Evolutionary conservation across 1,139 yeast species (phyloP), one percentile per base, ranked within the genome.

Genomic region (Yamadazyma spencermartinsiae): DNA sequence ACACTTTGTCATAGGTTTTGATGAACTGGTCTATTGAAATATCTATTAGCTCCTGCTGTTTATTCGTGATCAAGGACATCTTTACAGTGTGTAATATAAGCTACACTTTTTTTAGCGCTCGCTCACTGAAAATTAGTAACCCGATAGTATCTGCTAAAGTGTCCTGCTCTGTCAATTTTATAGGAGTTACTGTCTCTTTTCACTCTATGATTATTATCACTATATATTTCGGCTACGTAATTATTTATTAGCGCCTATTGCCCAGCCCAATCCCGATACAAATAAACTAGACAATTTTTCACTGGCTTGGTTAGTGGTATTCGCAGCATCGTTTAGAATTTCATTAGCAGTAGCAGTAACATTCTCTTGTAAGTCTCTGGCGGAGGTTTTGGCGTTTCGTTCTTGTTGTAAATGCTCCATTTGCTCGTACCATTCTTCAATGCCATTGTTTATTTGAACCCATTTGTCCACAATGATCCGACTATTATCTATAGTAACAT

Each of bases 201-300:
- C n/a, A n/a, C n/a, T n/a, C n/a, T n/a, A n/a, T n/a, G n/a, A n/a
- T n/a, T n/a, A n/a, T 27, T 27, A 12, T 27, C 9, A 27, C 31
- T 27, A 27, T 27, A 15, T 9, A 27, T 15, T 27, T 13, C 12
- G 14, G 15, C 14, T 6, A 17, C 20, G 23, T n/a, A 19, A 23
- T 23, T 11, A 23, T 4, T 23, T 7, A 12, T 64, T 69, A 3
- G 85, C 85, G 4, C 85, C 85, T 44, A 79, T 76, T 1, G 84
- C 85, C 85, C 85, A 79, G 2, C 84, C 85, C 33, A 79, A 58
- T 1, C 85, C 84, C 26, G 78, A 68, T 1, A 75, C 82, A 39
- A 79, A 62, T 42, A 79, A 54, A 43, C 70, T 74, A 4, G 80
- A 72, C 6, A 78, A 47, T 50, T 74, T 77, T 39, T 75, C 81